Conservation (phyloP, 179 eudicot genomes). For the Spinacia oleracea region DNA sequence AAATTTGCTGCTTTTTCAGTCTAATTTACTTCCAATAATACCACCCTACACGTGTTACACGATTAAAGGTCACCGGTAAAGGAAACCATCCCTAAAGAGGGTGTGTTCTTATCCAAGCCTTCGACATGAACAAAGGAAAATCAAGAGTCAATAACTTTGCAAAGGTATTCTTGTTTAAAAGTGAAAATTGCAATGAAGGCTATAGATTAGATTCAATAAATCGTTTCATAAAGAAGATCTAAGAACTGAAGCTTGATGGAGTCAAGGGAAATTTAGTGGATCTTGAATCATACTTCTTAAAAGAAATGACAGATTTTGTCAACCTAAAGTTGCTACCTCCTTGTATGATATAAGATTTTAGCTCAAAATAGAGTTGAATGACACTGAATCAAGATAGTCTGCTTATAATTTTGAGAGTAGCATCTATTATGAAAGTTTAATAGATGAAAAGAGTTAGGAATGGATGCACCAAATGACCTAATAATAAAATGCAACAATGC, state of each 20-base stretch:
- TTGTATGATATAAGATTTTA: background rate
- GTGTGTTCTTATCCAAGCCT: background rate
- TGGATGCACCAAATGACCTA: background rate
- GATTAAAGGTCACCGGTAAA: background rate
- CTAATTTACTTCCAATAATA: background rate
- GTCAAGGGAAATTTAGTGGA: constrained; percentile 6
- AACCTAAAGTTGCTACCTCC: background rate
- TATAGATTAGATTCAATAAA: background rate
- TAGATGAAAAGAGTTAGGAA: background rate
- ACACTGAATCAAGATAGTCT: background rate
- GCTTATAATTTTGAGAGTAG: background rate
- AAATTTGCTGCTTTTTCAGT: background rate
- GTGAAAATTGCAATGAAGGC: background rate
- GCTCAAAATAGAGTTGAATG: background rate
- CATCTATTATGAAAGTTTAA: background rate
- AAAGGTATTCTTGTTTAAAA: background rate
- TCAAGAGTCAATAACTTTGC: background rate
- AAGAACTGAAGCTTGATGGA: background rate
- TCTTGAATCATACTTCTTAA: constrained; percentile 2
- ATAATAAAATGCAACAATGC: background rate
- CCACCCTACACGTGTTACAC: constrained; percentile 15
- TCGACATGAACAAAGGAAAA: background rate
- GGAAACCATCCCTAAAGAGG: constrained; percentile 5
- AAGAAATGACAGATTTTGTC: background rate
- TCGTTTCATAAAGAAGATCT: background rate